Evolutionary conservation across 495 filamentous ascomycete species (phyloP), one percentile per base, ranked within the genome.

Genomic region (Penicillium maclennaniae): DNA sequence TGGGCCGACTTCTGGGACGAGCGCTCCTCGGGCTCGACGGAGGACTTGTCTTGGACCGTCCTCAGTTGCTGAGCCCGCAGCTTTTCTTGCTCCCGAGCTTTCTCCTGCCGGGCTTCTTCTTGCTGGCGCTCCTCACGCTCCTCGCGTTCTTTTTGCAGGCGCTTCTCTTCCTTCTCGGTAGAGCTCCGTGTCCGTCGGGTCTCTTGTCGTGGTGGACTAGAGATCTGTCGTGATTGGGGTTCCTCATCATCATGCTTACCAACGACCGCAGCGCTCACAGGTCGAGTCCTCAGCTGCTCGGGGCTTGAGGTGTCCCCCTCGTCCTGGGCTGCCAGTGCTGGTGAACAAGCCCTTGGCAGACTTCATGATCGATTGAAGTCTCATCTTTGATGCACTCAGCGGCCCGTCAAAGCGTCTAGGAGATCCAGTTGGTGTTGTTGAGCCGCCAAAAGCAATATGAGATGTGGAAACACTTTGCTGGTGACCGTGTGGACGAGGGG

Each of bases 381-480:
- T 91, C 56, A 83, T 87, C 72, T 95, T 96, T 16, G 91, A 91
- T 43, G 91, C 87, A 64, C 89, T 95, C 25, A 95, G 67, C 6
- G 90, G 88, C 42, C 86, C 91, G 53, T 92, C 89, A 59, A 85
- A 80, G 51, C 79, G 80, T 50, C 81, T 81, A 17, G 89, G 89
- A 12, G 89, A 89, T 41, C 86, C 87, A 20, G 77, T 74, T 5
- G 89, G 86, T 9, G 87, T 89, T 7, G 83, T 84, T 23, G 84
- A 78, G 27, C 69, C 62, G 10, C 73, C 74, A 36, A 47, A 34
- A 16, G 66, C 46, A 14, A 84, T 79, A 53, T 85, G 83, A 2
- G 86, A 85, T 1, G 82, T 76, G 4, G 86, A 87, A 38, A 83
- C 78, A 2, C 72, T 77, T 64, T 89, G 88, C 55, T 85, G 79